Evolutionary conservation across 192 early-diverging fungal genomes (phyloP).

Genomic region (Phlyctochytrium arcticum): DNA sequence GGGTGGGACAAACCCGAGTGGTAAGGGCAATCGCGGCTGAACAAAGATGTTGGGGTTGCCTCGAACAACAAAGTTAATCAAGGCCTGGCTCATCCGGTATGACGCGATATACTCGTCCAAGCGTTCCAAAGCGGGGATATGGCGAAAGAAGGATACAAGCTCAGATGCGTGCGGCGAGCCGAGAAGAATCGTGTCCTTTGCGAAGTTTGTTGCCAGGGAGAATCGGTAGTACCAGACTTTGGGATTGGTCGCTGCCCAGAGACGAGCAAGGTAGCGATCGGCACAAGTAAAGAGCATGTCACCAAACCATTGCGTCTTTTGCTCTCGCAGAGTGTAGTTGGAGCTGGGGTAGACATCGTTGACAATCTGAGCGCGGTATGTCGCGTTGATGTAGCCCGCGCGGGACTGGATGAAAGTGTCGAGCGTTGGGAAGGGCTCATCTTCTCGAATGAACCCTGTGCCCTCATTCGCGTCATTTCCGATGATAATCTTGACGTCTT

Average conservation of each 20-base stretch:
- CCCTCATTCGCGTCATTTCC: not conserved
- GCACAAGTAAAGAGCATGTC: not conserved
- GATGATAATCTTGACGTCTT: slow-evolving; percentile 1
- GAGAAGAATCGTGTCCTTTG: not conserved
- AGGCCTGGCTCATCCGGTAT: not conserved
- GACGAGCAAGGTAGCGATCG: slow-evolving; percentile 4
- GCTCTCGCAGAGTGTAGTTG: not conserved
- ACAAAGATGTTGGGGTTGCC: not conserved
- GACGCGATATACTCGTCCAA: not conserved
- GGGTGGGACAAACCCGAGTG: not conserved
- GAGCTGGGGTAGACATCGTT: not conserved
- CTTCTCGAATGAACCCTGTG: not conserved
- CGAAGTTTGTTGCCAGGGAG: not conserved
- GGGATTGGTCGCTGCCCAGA: not conserved
- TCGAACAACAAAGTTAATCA: not conserved
- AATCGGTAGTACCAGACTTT: not conserved
- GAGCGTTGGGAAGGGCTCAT: not conserved
- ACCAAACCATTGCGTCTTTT: not conserved
- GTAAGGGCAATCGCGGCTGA: not conserved
- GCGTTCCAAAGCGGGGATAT: not conserved
- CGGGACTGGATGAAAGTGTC: not conserved
- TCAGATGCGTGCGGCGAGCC: slow-evolving; percentile 9
- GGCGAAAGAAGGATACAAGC: not conserved
- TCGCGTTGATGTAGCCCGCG: not conserved
- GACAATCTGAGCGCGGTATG: not conserved